Percentiles rank a stretch among this genome's conserved stretches.
phyloP scores from a whole-genome alignment of 2,329 filamentous ascomycete genomes.

The Phyllosticta citrichinensis region DNA sequence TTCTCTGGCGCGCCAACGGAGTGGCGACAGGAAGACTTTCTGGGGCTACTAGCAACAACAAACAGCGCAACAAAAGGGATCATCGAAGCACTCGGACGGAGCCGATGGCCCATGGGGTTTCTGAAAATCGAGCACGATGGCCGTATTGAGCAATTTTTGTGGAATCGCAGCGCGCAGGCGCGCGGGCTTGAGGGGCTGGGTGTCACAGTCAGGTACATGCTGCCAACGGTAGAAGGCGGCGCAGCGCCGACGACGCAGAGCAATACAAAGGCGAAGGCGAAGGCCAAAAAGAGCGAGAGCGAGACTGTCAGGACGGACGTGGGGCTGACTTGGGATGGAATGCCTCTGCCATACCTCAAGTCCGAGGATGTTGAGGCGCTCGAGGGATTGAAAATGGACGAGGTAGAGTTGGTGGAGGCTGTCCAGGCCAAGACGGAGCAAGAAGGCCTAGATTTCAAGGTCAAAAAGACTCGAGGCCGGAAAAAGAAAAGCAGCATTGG shows the following conservation, averaged over 20 bases:
- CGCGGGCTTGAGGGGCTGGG: conserved; percentile 49
- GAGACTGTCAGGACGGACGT: conserved; percentile 19
- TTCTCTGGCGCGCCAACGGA: conserved; percentile 63
- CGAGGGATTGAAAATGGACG: background rate
- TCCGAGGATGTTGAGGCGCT: background rate
- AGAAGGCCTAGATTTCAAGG: background rate
- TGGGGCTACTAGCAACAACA: conserved; percentile 63
- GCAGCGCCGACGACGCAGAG: background rate
- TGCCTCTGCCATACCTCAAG: conserved; percentile 12
- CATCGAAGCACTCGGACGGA: conserved; percentile 57
- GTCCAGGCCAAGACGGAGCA: background rate
- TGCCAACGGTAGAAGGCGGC: background rate
- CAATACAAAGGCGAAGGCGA: background rate
- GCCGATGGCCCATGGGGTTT: conserved; percentile 62
- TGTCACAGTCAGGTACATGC: conserved; percentile 24
- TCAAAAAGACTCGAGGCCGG: background rate
- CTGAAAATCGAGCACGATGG: conserved; percentile 52
- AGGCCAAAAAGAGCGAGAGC: conserved; percentile 8
- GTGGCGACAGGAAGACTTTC: conserved; percentile 53
- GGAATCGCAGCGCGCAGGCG: conserved; percentile 57
- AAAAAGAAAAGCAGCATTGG: background rate
- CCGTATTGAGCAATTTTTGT: conserved; percentile 55
- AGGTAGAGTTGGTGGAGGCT: background rate
- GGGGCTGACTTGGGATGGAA: conserved; percentile 28
- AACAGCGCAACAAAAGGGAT: conserved; percentile 68